A percentile compares a stretch with the other conserved stretches of the same genome.
phyloP scores from a whole-genome alignment of 108 stramenopile genomes.

The Nitzschia inconspicua region DNA sequence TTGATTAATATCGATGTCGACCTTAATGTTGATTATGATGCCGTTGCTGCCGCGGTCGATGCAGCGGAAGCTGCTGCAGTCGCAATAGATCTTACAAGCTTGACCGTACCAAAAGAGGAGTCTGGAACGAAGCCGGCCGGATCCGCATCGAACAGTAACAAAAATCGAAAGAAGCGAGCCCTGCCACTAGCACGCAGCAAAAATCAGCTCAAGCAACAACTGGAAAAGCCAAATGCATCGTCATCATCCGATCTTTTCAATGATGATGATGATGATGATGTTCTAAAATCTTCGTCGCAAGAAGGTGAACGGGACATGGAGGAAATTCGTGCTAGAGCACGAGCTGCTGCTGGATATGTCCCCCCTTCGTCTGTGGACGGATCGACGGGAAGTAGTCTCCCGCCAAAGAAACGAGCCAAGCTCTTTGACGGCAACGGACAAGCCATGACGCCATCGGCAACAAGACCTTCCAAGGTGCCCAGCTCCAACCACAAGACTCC shows the following conservation, averaged over 20 bases:
- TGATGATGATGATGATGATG: slow-evolving; percentile 11
- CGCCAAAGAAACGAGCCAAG: slow-evolving; percentile 35
- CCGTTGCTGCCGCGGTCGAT: slow-evolving; percentile 69
- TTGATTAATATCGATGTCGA: slow-evolving; percentile 18
- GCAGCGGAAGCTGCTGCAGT: slow-evolving; percentile 77
- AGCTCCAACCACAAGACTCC: slow-evolving; percentile 19
- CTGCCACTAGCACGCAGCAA: slow-evolving; percentile 8
- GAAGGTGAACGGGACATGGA: slow-evolving; percentile 63
- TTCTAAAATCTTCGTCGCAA: slow-evolving; percentile 52
- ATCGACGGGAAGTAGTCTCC: slow-evolving; percentile 8
- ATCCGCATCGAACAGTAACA: not conserved
- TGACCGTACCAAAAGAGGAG: not conserved
- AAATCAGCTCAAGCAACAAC: not conserved
- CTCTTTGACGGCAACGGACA: no score
- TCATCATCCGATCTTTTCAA: slow-evolving; percentile 13
- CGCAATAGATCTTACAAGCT: slow-evolving; percentile 46
- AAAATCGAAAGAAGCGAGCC: slow-evolving; percentile 13
- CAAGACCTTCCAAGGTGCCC: not conserved
- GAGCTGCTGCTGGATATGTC: slow-evolving; percentile 77
- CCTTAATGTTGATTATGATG: slow-evolving; percentile 70
- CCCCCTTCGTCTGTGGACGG: slow-evolving; percentile 32
- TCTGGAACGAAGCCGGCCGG: slow-evolving; percentile 6
- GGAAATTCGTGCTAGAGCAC: slow-evolving; percentile 62
- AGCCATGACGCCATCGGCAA: slow-evolving; percentile 7
- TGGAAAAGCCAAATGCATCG: slow-evolving; percentile 2